These are phyloP conservation scores for Phytophthora aleatoria DNA, from an alignment of 352 stramenopile genomes.

Conservation along the genomic window DNA sequence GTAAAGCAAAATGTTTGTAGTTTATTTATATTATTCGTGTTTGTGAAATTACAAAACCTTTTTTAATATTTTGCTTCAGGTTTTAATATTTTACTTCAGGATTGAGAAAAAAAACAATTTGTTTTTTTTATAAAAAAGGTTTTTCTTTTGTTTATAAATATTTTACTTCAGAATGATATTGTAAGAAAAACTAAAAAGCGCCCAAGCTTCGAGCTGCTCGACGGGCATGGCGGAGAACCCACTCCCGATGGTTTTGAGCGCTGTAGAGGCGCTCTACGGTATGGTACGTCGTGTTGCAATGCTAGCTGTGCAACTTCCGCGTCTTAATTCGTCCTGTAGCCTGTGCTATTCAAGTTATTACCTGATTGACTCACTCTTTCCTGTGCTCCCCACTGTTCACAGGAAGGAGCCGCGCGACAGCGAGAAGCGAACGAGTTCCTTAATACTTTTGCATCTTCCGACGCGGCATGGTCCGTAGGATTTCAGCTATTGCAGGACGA, in stretches of 20 bases:
- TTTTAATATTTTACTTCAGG: too few species aligned
- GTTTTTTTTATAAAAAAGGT: too few species aligned
- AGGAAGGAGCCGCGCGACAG: slow-evolving; percentile 67
- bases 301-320: background rate
- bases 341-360: background rate
- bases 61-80: too few species aligned
- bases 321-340: background rate
- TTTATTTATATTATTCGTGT: too few species aligned
- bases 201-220: background rate
- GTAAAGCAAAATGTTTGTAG: too few species aligned
- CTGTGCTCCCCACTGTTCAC: background rate
- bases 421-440: slow-evolving; percentile 76
- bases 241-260: slow-evolving; percentile 55
- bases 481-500: slow-evolving; percentile 60
- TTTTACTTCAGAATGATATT: too few species aligned
- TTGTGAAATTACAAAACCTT: too few species aligned
- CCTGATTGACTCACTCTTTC: slow-evolving; percentile 1
- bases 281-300: slow-evolving; percentile 42
- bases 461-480: slow-evolving; percentile 56
- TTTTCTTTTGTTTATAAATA: too few species aligned
- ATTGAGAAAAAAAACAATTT: too few species aligned
- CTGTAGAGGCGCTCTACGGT: slow-evolving; percentile 66
- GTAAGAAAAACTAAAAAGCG: too few species aligned
- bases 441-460: slow-evolving; percentile 52
- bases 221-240: slow-evolving; percentile 29